Percentiles rank a stretch among this genome's conserved stretches.
phyloP scores from a whole-genome alignment of 2,329 filamentous ascomycete genomes.

The Stromatinia cepivora region DNA sequence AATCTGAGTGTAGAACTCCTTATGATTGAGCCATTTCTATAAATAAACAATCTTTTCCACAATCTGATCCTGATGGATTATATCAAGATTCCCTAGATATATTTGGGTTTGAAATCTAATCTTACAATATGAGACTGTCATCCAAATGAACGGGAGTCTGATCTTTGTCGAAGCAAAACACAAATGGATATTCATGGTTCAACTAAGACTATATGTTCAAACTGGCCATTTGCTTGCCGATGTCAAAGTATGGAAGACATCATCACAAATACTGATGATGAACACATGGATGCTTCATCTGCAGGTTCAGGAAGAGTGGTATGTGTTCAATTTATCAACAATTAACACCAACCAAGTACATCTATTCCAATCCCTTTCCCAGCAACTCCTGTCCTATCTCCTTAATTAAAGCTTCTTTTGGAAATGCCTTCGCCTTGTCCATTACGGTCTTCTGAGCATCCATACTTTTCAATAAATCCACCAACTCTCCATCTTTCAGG shows the following conservation, averaged over 20 bases:
- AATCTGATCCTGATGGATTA: too few species aligned
- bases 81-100: neutral
- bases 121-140: neutral
- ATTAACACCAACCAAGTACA: neutral
- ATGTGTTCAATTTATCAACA: neutral
- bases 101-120: neutral
- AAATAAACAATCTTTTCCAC: too few species aligned
- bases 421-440: conserved; percentile 57
- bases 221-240: neutral
- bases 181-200: neutral
- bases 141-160: neutral
- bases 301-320: neutral
- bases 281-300: neutral
- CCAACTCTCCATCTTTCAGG: conserved; percentile 69
- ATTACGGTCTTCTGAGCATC: conserved; percentile 68
- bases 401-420: conserved; percentile 57
- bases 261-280: neutral
- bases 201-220: neutral
- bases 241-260: neutral
- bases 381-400: conserved; percentile 50
- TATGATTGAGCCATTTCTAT: too few species aligned
- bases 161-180: neutral
- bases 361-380: conserved; percentile 36
- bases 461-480: conserved; percentile 75
- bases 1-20: too few species aligned